These are phyloP conservation scores for Kappamyces sp. DNA, from an alignment of 192 early-diverging fungal genomes.

Conservation along the genomic window DNA sequence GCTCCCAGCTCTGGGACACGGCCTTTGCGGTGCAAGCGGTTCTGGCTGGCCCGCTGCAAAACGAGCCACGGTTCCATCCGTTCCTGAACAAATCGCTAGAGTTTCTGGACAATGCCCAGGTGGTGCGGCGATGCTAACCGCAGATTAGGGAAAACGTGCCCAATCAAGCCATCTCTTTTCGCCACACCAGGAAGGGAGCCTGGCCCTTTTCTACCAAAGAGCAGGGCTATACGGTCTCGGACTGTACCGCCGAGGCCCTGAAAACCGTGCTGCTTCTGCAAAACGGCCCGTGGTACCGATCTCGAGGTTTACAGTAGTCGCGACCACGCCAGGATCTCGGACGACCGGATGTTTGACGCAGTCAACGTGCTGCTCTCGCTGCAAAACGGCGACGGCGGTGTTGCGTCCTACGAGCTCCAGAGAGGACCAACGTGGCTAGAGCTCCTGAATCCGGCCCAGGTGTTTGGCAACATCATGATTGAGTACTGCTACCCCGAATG, in stretches of 20 bases:
- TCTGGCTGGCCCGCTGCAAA: slow-evolving; percentile 66
- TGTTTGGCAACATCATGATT: slow-evolving; percentile 97
- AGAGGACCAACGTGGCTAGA: slow-evolving; percentile 78
- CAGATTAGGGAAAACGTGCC: slow-evolving; percentile 76
- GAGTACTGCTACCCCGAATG: slow-evolving; percentile 98
- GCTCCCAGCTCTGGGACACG: slow-evolving; percentile 95
- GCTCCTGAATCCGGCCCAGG: slow-evolving; percentile 89
- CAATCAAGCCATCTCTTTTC: slow-evolving; percentile 63
- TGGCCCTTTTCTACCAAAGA: slow-evolving; percentile 95
- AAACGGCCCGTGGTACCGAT: slow-evolving; percentile 38
- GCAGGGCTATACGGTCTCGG: slow-evolving; percentile 92
- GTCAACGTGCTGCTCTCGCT: slow-evolving; percentile 86
- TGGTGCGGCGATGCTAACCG: background rate
- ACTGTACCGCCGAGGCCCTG: slow-evolving; percentile 90
- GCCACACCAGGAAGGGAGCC: slow-evolving; percentile 81
- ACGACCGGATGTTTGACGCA: slow-evolving; percentile 73
- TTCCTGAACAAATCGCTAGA: slow-evolving; percentile 61
- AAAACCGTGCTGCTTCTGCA: slow-evolving; percentile 75
- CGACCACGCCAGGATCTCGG: slow-evolving; percentile 51
- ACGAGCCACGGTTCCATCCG: slow-evolving; percentile 61
- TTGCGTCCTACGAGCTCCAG: slow-evolving; percentile 85
- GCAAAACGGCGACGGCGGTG: slow-evolving; percentile 89
- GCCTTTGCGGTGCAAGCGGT: slow-evolving; percentile 80
- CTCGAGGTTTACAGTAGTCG: slow-evolving; percentile 18
- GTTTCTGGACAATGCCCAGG: slow-evolving; percentile 72